Evolutionary conservation across 1,284 basidiomycete species (phyloP), one percentile per base, ranked within the genome.

Genomic region (Meripilus lineatus): DNA sequence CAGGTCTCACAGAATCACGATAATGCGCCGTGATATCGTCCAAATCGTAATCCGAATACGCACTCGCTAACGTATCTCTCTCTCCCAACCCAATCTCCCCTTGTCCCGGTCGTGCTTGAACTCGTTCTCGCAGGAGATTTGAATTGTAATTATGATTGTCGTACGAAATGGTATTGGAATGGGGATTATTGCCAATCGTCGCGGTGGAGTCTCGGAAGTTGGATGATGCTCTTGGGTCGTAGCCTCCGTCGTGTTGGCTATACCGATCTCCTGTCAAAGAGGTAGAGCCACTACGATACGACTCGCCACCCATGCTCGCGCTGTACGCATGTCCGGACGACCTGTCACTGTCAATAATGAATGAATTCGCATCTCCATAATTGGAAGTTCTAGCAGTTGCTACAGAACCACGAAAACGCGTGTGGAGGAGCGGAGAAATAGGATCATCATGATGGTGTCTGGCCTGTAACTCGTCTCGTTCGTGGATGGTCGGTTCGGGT

Each of bases 351-450:
- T 58, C 55, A 43, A 49, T 40, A 40, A 36, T 25, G 38, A 32
- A 37, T 10, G 45, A 47, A 4, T 58, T 54, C 30, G 53, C 63
- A 41, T 64, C 60, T 42, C 59, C 63, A 32, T 63, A 66, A 20
- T 69, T 67, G 18, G 62, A 66, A n/a, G 70, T 62, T 18, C 77
- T 80, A n/a, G n/a, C n/a, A n/a, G n/a, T n/a, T 17, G 72, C 68
- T 4, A 68, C 68, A 21, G 81, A 82, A 48, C 66, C 63, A 17
- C 79, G 71, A 62, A 86, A 85, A 48, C 64, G 68, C 21, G 80
- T 74, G 54, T 86, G 83, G 24, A 86, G 59, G 39, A 85, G 62
- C 14, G 83, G 83, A 1, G 77, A 84, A 13, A 66, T 61, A 1
- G 72, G 77, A n/a, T 25, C 55, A 48, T 22, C 32, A 24, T 22